Evolutionary conservation across 805 yeast species (phyloP), one percentile per base, ranked within the genome.

Genomic region (Jamesozyma hellenica): DNA sequence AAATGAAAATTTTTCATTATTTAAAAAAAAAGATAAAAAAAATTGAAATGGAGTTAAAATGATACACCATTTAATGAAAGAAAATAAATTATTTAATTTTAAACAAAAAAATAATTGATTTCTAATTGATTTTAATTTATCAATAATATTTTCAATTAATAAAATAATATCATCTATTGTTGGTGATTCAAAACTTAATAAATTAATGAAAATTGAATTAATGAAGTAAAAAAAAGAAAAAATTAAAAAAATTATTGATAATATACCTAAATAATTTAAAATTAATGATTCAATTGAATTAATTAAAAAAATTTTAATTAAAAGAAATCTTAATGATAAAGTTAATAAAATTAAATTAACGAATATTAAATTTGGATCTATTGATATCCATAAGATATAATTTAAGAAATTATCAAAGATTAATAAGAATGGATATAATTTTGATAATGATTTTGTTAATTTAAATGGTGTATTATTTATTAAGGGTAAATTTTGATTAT

Each of bases 101-200:
- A 40, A 21, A 21, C 23, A 21, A 21, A 21, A 21, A 6, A 8
- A 21, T 21, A 21, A 21, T 21, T 21, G 23, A 8, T 21, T 21
- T 21, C 8, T 21, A 21, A 21, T 21, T 6, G 23, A 6, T 21
- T 21, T 46, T 11, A 59, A 37, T 42, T 59, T 59, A 32, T 48
- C 48, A 13, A 39, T 29, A 10, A 59, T 53, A 13, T 51, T 51
- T 27, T 53, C 56, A 25, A 55, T 31, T 13, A 50, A 34, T 11
- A 49, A 43, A 9, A 51, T 48, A 19, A 59, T 52, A 32, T 59
- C 63, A 27, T 59, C 64, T 33, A 56, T 28, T 9, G 61, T 59
- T 23, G 64, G 64, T 4, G 61, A 51, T 31, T 59, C 64, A 6
- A 43, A 42, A 7, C 35, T 39, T 21, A 34, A 35, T 15, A 55